Percentiles rank a stretch among this genome's conserved stretches.
Evolutionary conservation across 371 early-diverging fungal species (phyloP).

Genomic region (Fennellomyces sp.): DNA sequence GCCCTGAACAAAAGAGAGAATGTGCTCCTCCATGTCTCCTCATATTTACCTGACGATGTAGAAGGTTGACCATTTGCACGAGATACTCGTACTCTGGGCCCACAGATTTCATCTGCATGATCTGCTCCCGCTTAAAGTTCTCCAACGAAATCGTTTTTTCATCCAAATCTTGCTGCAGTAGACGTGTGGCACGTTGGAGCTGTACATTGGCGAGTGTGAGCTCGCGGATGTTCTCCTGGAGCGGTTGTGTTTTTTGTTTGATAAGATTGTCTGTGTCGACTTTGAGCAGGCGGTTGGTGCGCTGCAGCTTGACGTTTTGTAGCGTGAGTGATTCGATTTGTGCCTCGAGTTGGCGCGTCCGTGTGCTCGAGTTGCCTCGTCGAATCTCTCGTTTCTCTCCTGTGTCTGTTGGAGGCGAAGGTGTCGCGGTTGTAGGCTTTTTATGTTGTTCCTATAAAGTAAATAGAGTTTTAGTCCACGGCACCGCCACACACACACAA

Average conservation of each 20-base stretch:
- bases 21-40: background rate
- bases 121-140: slow-evolving; percentile 32
- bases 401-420: background rate
- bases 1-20: too few species aligned
- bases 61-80: slow-evolving; percentile 49
- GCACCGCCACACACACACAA: too few species aligned
- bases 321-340: slow-evolving; percentile 51
- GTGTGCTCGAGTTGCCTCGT: slow-evolving; percentile 43
- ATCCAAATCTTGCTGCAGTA: slow-evolving; percentile 45
- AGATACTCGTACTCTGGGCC: slow-evolving; percentile 59
- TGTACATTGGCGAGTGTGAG: slow-evolving; percentile 46
- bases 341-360: slow-evolving; percentile 41
- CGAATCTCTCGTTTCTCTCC: slow-evolving; percentile 35
- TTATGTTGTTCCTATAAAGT: background rate
- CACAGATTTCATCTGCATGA: slow-evolving; percentile 46
- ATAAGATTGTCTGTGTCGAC: slow-evolving; percentile 54
- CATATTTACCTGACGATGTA: slow-evolving; percentile 47
- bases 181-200: slow-evolving; percentile 41
- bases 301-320: slow-evolving; percentile 50
- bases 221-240: slow-evolving; percentile 41
- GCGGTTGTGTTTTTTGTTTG: slow-evolving; percentile 49
- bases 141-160: slow-evolving; percentile 30
- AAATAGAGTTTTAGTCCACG: background rate
- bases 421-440: background rate
- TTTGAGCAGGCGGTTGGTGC: slow-evolving; percentile 52